phyloP scores from a whole-genome alignment of 23 red algal genomes.

The Pyropia yezoensis region DNA sequence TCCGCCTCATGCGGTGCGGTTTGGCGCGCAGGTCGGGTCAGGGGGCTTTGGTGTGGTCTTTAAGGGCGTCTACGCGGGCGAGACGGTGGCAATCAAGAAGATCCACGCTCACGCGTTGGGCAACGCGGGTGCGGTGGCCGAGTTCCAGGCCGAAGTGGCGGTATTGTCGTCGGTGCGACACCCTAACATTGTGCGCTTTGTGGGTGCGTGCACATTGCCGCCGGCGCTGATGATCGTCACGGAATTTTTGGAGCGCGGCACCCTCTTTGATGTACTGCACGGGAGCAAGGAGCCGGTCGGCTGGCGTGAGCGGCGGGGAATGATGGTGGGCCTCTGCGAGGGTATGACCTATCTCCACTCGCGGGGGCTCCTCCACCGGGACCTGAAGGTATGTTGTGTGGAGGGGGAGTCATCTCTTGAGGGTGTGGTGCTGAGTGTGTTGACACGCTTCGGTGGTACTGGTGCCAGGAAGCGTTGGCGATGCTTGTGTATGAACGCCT shows the following conservation, averaged over 20 bases:
- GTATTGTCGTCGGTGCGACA: constrained; percentile 67
- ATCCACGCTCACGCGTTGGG: constrained; percentile 58
- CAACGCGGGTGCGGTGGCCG: constrained; percentile 49
- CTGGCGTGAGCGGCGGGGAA: constrained; percentile 59
- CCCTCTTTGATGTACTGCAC: constrained; percentile 91
- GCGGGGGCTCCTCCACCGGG: constrained; percentile 78
- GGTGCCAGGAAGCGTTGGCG: neutral
- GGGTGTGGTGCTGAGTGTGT: neutral
- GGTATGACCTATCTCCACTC: constrained; percentile 92
- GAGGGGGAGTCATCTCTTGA: neutral
- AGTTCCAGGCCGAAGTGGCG: constrained; percentile 93
- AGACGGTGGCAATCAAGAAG: constrained; percentile 84
- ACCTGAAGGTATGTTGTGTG: constrained; percentile 45
- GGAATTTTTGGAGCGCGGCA: constrained; percentile 82
- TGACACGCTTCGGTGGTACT: neutral
- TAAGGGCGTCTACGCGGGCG: constrained; percentile 32
- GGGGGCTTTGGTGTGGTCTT: constrained; percentile 62
- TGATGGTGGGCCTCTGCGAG: constrained; percentile 70
- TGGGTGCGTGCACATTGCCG: constrained; percentile 72
- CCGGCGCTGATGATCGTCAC: constrained; percentile 92
- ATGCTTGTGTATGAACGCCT: neutral
- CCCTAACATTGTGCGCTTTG: constrained; percentile 83
- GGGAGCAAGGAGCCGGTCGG: constrained; percentile 33
- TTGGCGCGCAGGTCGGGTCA: constrained; percentile 47
- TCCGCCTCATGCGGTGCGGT: constrained; percentile 46